A percentile compares a stretch with the other conserved stretches of the same genome.
These are phyloP conservation scores for Termitomyces sp. DNA, from an alignment of 768 basidiomycete species.

Conservation along the genomic window DNA sequence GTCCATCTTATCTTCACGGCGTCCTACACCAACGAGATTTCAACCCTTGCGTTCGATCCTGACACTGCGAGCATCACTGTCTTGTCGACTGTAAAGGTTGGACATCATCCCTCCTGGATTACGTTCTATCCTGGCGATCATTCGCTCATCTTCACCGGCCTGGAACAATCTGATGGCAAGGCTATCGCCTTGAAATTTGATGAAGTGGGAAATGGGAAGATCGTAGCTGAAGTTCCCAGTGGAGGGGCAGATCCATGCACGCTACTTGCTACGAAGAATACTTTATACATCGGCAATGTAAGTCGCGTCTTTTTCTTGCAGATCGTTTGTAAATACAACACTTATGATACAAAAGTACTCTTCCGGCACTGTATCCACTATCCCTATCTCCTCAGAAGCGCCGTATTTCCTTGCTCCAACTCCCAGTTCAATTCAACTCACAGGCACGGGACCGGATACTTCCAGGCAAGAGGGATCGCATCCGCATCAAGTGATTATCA, in stretches of 20 bases:
- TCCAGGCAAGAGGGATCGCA: slow-evolving; percentile 72
- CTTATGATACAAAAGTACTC: slow-evolving; percentile 50
- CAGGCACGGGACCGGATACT: slow-evolving; percentile 57
- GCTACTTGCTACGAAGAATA: slow-evolving; percentile 51
- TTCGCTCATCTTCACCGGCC: slow-evolving; percentile 58
- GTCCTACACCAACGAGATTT: slow-evolving; percentile 63
- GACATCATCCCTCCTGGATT: slow-evolving; percentile 77
- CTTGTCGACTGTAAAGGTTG: slow-evolving; percentile 43
- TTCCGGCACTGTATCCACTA: slow-evolving; percentile 52
- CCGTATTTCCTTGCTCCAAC: slow-evolving; percentile 39
- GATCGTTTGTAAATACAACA: not conserved
- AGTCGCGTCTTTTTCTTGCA: slow-evolving; percentile 24
- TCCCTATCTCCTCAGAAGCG: slow-evolving; percentile 49
- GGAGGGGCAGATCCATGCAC: slow-evolving; percentile 65
- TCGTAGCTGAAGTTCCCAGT: slow-evolving; percentile 47
- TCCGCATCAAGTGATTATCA: slow-evolving; percentile 68
- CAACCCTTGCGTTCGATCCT: slow-evolving; percentile 63
- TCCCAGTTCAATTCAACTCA: slow-evolving; percentile 38
- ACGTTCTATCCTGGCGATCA: slow-evolving; percentile 52
- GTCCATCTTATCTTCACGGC: slow-evolving; percentile 52
- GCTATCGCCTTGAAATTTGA: slow-evolving; percentile 59
- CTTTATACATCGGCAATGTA: slow-evolving; percentile 72
- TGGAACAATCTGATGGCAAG: slow-evolving; percentile 68
- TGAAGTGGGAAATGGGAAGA: slow-evolving; percentile 44
- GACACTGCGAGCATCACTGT: slow-evolving; percentile 39